Base-by-base conservation (phyloP, 2,329 filamentous ascomycete genomes). In the Daldinia eschscholtzii region DNA sequence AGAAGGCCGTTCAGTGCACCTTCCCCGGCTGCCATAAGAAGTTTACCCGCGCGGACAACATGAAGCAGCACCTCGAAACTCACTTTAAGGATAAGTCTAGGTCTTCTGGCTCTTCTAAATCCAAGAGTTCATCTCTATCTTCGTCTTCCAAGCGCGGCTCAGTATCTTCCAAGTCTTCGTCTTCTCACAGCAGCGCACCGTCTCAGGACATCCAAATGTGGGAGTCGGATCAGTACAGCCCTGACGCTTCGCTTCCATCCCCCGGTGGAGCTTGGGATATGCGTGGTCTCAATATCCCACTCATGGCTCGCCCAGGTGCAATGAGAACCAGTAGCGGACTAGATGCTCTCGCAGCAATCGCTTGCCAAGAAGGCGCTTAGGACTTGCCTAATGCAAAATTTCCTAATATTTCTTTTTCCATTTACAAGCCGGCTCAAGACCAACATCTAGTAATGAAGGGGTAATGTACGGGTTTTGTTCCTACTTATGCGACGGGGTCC, bases 51-150 rank as follows among this genome's bases (percentile, higher is more conserved):
- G 90, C 91, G 74, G 92, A 94, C 84, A 94, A 94, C 83, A 94
- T 94, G 92, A 93, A 93, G 84, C 92, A 94, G 81, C 92, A 94
- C 76, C 86, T 93, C 33, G 88, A 92, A 75, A 94, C 92, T 0
- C 92, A 94, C 79, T 91, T 88, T 80, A 90, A 89, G 79, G 86
- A 89, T 70, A 87, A 87, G 80, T 81, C 81, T 35, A 83, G 85
- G 30, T 80, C 81, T 2, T 81, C 82, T 1, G 74, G 78, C 60
- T 75, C 77, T 15, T 77, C 79, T 26, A 81, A 79, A 61, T 73
- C 79, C 9, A 78, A 79, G 64, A 74, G 73, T 41, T 74, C 74
- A 6, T 72, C 76, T 3, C 33, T 67, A 9, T 66, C 69, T 20
- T 74, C 77, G 3, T 72, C 75, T n/a, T 71, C 74, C 2, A 77